Conservation (phyloP, 805 yeast genomes). For the Metschnikowia lachancei region DNA sequence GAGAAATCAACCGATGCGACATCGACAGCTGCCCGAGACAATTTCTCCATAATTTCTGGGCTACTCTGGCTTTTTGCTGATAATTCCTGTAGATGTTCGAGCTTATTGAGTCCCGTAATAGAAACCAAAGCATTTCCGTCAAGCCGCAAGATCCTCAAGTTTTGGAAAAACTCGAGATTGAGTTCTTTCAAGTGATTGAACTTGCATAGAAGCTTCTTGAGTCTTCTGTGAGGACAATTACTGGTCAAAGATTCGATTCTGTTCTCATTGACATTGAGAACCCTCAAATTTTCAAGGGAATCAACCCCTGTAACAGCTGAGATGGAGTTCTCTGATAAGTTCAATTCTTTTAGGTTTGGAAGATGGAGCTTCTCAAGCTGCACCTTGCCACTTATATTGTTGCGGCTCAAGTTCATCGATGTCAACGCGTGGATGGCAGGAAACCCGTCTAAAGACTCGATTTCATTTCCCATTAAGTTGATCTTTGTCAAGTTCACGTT, state of each 20-base stretch:
- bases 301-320: conserved; percentile 35
- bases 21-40: conserved; percentile 23
- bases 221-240: conserved; percentile 22
- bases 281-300: conserved; percentile 31
- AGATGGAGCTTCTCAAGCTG: conserved; percentile 36
- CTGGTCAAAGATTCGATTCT: conserved; percentile 25
- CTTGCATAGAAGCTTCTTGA: conserved; percentile 40
- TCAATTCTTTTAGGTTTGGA: conserved; percentile 43
- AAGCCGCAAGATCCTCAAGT: conserved; percentile 42
- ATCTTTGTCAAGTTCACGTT: conserved; percentile 45
- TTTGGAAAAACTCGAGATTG: conserved; percentile 34
- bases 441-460: conserved; percentile 38
- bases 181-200: conserved; percentile 35
- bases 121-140: conserved; percentile 42
- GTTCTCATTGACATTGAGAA: conserved; percentile 45
- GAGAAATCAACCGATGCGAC: conserved; percentile 40
- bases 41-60: conserved; percentile 19
- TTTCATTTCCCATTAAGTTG: conserved; percentile 35
- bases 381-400: conserved; percentile 38
- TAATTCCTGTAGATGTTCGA: conserved; percentile 40
- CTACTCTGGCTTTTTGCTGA: conserved; percentile 39
- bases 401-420: conserved; percentile 41
- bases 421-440: conserved; percentile 38
- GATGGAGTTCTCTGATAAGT: conserved; percentile 43
- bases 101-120: conserved; percentile 26